Conservation (phyloP, 176 grass and related monocot species). For the Phyllostachys edulis region DNA sequence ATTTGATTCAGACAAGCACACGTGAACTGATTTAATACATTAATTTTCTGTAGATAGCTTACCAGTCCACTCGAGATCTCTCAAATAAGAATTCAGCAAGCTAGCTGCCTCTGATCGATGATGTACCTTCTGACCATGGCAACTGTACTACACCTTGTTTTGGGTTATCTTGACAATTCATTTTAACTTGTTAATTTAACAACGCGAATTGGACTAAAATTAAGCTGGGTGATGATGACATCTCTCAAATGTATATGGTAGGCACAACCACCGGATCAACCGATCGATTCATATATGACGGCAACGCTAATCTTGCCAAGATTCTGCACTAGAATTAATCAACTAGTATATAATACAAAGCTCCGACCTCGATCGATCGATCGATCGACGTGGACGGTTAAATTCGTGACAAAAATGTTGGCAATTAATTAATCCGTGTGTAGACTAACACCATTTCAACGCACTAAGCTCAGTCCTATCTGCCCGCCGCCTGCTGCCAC, state of each 20-base stretch:
- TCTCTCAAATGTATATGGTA: conserved; percentile 7
- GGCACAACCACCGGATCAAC: not conserved
- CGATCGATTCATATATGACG: conserved; percentile 9
- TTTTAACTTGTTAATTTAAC: not conserved
- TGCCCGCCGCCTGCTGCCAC: no score
- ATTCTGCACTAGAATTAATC: not conserved
- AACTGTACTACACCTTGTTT: not conserved
- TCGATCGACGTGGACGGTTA: not conserved
- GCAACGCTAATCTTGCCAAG: not conserved
- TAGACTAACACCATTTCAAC: no score
- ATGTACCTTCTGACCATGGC: conserved; percentile 20
- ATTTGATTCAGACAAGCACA: conserved; percentile 27
- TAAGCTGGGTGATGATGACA: not conserved
- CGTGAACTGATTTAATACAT: conserved; percentile 14
- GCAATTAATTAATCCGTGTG: no score
- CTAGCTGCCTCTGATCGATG: not conserved
- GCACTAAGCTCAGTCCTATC: no score
- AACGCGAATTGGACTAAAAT: not conserved
- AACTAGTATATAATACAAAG: not conserved
- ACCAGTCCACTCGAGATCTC: no score
- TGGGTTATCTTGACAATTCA: not conserved
- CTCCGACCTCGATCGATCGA: not conserved
- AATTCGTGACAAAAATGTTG: no score
- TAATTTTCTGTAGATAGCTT: not conserved
- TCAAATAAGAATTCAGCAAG: not conserved